Percentiles rank a stretch among this genome's conserved stretches.
phyloP scores from a whole-genome alignment of 1,284 basidiomycete species.

The Ceratobasidium sp. region DNA sequence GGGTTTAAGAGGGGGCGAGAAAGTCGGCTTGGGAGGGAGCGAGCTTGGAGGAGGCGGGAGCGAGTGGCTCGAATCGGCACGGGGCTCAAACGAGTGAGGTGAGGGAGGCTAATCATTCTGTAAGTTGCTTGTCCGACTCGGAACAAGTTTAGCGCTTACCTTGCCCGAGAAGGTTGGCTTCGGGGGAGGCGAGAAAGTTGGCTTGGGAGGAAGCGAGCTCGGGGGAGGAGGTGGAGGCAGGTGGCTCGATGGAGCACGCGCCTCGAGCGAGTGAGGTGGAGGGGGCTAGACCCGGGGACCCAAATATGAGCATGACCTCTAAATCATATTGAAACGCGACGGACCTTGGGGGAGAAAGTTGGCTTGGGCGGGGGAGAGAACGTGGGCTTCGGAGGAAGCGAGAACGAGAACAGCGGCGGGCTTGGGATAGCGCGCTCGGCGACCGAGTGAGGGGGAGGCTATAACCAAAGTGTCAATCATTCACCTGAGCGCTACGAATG shows the following conservation, averaged over 20 bases:
- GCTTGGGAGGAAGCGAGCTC: conserved; percentile 12
- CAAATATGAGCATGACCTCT: neutral
- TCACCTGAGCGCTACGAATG: neutral
- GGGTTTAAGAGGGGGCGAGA: conserved; percentile 1
- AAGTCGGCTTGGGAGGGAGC: conserved; percentile 21
- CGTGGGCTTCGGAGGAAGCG: conserved; percentile 14
- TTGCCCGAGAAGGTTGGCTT: neutral
- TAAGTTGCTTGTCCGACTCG: neutral
- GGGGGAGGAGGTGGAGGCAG: neutral
- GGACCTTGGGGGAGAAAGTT: neutral
- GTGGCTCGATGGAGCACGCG: conserved; percentile 10
- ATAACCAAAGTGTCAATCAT: neutral
- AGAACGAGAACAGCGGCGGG: conserved; percentile 6
- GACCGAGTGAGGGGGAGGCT: conserved; percentile 12
- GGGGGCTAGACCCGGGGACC: neutral
- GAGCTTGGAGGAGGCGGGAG: conserved; percentile 2
- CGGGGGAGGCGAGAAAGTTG: conserved; percentile 14
- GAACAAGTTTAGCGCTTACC: no score
- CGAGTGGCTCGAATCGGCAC: conserved; percentile 19
- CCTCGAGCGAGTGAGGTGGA: conserved; percentile 1
- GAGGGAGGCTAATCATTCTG: neutral
- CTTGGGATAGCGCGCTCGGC: conserved; percentile 4
- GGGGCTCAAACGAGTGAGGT: conserved; percentile 21
- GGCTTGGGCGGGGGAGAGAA: conserved; percentile 10
- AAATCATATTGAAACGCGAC: neutral